A percentile compares a stretch with the other conserved stretches of the same genome.
phyloP scores from a whole-genome alignment of 106 monocot genomes.

The Allium sativum region DNA sequence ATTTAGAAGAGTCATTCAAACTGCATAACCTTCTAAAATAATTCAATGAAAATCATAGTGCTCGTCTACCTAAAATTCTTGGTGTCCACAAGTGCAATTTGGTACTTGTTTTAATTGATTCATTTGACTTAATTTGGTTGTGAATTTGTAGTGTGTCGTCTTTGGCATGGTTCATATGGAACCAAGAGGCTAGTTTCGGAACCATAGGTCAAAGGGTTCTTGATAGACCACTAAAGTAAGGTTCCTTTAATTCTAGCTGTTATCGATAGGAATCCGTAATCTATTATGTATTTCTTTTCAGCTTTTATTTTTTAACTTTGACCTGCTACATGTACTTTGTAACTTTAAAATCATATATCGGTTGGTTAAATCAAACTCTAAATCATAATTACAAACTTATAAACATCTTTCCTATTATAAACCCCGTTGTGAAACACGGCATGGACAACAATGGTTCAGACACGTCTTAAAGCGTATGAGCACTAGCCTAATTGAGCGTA shows the following conservation, averaged over 20 bases:
- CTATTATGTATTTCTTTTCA: no score
- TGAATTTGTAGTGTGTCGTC: slow-evolving; percentile 72
- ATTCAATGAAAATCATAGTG: slow-evolving; percentile 89
- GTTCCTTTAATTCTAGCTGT: no score
- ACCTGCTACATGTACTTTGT: no score
- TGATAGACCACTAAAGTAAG: slow-evolving; percentile 80
- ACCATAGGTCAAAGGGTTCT: slow-evolving; percentile 93
- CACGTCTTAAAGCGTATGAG: no score
- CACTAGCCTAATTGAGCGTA: no score
- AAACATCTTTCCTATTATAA: slow-evolving; percentile 5
- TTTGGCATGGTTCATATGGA: slow-evolving; percentile 94
- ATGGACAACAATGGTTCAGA: no score
- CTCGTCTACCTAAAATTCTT: slow-evolving; percentile 81
- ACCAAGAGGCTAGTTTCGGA: slow-evolving; percentile 95
- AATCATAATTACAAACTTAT: no score
- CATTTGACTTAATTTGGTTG: slow-evolving; percentile 4
- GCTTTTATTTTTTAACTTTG: no score
- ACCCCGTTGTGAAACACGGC: no score
- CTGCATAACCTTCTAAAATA: slow-evolving; percentile 96
- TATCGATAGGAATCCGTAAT: no score
- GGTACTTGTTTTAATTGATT: not conserved
- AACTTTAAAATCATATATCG: no score
- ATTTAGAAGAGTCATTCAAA: slow-evolving; percentile 93
- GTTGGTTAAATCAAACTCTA: no score
- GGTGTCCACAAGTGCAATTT: slow-evolving; percentile 62